These are phyloP conservation scores for Tilletia setariae DNA, from an alignment of 1,284 basidiomycete species.

Conservation along the genomic window DNA sequence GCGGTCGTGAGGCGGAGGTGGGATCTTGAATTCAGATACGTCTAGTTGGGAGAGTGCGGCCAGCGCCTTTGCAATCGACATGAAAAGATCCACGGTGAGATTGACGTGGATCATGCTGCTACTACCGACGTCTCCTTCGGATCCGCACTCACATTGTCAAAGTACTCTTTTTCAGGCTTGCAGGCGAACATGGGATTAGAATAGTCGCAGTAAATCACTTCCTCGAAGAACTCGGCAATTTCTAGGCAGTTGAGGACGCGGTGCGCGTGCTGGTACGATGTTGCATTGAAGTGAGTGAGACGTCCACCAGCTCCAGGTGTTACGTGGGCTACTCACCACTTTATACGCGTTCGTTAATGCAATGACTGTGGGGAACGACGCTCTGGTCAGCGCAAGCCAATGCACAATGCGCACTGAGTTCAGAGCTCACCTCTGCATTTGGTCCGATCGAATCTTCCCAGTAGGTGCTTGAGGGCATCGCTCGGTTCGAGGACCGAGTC, in stretches of 20 bases:
- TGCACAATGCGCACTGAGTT: conserved; percentile 25
- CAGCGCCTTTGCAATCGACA: neutral
- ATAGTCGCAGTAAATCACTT: conserved; percentile 78
- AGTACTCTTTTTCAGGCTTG: conserved; percentile 67
- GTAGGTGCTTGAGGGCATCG: conserved; percentile 65
- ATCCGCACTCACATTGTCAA: conserved; percentile 23
- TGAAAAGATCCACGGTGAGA: neutral
- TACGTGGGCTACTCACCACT: conserved; percentile 16
- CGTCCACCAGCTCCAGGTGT: neutral
- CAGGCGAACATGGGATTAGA: conserved; percentile 66
- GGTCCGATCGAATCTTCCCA: conserved; percentile 72
- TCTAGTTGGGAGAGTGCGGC: neutral
- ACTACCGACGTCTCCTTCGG: neutral
- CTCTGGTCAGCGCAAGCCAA: neutral
- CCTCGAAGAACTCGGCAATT: conserved; percentile 73
- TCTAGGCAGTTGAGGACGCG: conserved; percentile 73
- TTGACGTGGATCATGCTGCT: neutral
- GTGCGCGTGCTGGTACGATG: conserved; percentile 66
- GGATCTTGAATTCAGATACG: conserved; percentile 3
- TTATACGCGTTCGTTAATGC: conserved; percentile 52
- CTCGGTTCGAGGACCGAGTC: conserved; percentile 74
- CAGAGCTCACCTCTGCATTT: conserved; percentile 62
- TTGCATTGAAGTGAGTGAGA: conserved; percentile 9
- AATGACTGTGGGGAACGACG: conserved; percentile 22
- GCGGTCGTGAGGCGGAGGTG: conserved; percentile 5